Conservation (phyloP, 2,329 filamentous ascomycete genomes). For the Trichophyton equinum region DNA sequence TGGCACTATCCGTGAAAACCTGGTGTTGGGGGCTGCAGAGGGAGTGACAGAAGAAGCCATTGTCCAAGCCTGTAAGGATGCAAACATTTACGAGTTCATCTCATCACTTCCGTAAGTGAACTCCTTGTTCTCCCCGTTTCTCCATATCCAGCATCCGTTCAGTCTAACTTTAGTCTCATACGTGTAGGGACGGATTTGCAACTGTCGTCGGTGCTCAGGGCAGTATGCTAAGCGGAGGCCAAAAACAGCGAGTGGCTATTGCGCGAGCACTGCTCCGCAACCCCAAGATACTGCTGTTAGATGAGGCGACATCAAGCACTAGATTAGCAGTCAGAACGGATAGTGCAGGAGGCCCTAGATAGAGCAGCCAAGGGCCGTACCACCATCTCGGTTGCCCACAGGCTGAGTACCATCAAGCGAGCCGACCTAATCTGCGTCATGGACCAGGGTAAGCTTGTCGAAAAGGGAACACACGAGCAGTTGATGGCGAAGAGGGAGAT, state of each 20-base stretch:
- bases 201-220: not conserved
- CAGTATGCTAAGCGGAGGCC: not conserved
- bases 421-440: conserved; percentile 1
- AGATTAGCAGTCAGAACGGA: not conserved
- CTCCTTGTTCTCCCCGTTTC: not conserved
- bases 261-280: not conserved
- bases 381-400: not conserved
- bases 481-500: not conserved
- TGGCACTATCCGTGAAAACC: conserved; percentile 80
- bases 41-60: conserved; percentile 60
- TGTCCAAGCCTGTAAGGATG: conserved; percentile 67
- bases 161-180: not conserved
- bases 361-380: not conserved
- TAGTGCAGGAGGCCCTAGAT: conserved; percentile 1
- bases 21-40: conserved; percentile 62
- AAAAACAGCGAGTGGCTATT: conserved; percentile 1
- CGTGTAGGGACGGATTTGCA: not conserved
- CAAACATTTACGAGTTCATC: conserved; percentile 84
- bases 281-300: not conserved
- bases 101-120: conserved; percentile 55
- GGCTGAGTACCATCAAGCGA: not conserved
- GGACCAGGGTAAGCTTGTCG: not conserved
- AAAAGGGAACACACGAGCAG: not conserved
- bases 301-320: not conserved
- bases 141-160: not conserved